These are phyloP conservation scores for Cercospora beticola DNA, from an alignment of 2,329 filamentous ascomycete species.

Conservation along the genomic window DNA sequence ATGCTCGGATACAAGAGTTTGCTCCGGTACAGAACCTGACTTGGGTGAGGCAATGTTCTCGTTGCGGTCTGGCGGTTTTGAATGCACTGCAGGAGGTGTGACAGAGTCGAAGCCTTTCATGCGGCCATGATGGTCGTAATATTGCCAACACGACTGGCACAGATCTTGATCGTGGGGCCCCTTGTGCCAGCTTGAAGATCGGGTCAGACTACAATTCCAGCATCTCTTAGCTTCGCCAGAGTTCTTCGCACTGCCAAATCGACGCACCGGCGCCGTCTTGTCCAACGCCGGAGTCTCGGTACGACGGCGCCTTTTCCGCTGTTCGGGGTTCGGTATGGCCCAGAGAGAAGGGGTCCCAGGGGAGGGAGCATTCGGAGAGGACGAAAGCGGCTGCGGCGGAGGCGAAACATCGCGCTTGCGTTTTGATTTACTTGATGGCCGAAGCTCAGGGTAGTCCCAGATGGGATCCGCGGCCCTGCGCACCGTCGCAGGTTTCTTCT, in stretches of 20 bases:
- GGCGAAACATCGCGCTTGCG: conserved; percentile 20
- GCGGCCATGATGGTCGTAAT: conserved; percentile 33
- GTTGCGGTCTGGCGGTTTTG: not conserved
- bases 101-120: conserved; percentile 31
- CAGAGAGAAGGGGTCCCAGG: conserved; percentile 25
- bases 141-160: conserved; percentile 36
- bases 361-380: conserved; percentile 18
- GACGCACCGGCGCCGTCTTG: not conserved
- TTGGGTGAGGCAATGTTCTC: not conserved
- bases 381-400: conserved; percentile 2
- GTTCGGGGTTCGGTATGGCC: conserved; percentile 17
- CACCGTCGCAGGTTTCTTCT: conserved; percentile 9
- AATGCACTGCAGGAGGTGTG: conserved; percentile 19
- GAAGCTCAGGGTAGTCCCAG: conserved; percentile 33
- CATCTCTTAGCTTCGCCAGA: conserved; percentile 25
- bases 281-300: not conserved
- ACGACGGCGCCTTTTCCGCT: conserved; percentile 10
- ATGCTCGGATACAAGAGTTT: not conserved
- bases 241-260: conserved; percentile 10
- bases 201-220: conserved; percentile 32
- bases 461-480: conserved; percentile 24
- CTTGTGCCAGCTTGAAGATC: conserved; percentile 28
- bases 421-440: conserved; percentile 7
- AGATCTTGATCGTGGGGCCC: conserved; percentile 33
- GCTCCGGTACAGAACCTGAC: not conserved